Base-by-base conservation (phyloP, 2,329 filamentous ascomycete species). In the Chrysoporthe austroafricana region DNA sequence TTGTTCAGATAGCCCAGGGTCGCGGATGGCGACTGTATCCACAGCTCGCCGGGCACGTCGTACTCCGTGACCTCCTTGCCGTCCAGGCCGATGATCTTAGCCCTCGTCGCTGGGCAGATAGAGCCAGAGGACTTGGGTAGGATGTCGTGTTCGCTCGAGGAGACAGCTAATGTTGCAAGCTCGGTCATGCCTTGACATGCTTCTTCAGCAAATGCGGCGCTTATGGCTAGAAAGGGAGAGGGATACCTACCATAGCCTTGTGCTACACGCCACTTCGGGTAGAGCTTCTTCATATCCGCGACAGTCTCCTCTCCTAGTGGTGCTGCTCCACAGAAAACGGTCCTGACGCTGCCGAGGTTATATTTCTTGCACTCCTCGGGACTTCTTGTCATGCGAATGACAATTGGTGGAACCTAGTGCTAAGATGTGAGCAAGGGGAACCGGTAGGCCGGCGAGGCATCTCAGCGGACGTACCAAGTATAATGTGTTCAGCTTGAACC, bases 1-100 rank as follows among this genome's bases (percentile, higher is more conserved):
- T 97, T 97, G 79, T 96, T 91, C 64, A 97, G 81, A 73, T 97
- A 97, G 0, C 94, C 94, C 0, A 97, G 79, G 0, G 91, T 89
- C 1, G 96, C 87, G 0, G 90, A 89, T 0, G 93, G 94, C 0
- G 88, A 88, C 76, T 93, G 91, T 32, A 97, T 86, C 21, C 92
- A 84, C 16, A 97, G 85, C 78, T 97, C 94, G 46, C 94, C 94
- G 0, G 90, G 91, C 58, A 88, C 87, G 70, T 95, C 81, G 72
- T 80, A 77, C 32, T 75, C 85, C 0, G 86, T 90, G 66, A 96
- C 84, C 74, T 96, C 92, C 6, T 83, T 81, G 1, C 91, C 92
- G 69, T 94, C 90, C 1, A 82, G 77, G 4, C 86, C 87, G 21
- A 96, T 78, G 4, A 96, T 79, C 73, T 91, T 90, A 57, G 84